These are phyloP conservation scores for Citrus glauca DNA, from an alignment of 345 rosid genomes.

Conservation along the genomic window DNA sequence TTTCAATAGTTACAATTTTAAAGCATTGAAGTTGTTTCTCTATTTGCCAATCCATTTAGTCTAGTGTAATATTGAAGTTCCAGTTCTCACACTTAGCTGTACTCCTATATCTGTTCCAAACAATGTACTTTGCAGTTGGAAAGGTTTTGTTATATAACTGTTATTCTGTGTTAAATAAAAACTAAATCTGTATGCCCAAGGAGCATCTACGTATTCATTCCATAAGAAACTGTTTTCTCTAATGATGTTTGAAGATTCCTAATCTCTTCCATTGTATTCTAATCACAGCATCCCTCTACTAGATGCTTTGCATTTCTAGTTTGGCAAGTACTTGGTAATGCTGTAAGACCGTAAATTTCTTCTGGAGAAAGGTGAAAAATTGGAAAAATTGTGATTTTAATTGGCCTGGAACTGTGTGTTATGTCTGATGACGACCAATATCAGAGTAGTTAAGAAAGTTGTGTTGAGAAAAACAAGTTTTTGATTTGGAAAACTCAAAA, in stretches of 20 bases:
- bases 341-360: background rate
- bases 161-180: background rate
- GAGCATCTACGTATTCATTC: background rate
- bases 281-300: background rate
- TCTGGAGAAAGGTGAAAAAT: background rate
- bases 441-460: background rate
- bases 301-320: background rate
- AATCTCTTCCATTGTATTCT: background rate
- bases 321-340: background rate
- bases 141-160: background rate
- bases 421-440: background rate
- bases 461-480: background rate
- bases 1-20: constrained; percentile 5
- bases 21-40: background rate
- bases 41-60: background rate
- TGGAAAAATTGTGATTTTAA: background rate
- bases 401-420: background rate
- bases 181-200: background rate
- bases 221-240: background rate
- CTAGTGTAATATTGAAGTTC: background rate
- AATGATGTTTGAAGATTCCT: background rate
- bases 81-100: too few species aligned
- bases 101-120: background rate
- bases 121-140: background rate
- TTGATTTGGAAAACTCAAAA: background rate